Base-by-base conservation (phyloP, 371 early-diverging fungal genomes). In the Thermomucor indicae-seudaticae region DNA sequence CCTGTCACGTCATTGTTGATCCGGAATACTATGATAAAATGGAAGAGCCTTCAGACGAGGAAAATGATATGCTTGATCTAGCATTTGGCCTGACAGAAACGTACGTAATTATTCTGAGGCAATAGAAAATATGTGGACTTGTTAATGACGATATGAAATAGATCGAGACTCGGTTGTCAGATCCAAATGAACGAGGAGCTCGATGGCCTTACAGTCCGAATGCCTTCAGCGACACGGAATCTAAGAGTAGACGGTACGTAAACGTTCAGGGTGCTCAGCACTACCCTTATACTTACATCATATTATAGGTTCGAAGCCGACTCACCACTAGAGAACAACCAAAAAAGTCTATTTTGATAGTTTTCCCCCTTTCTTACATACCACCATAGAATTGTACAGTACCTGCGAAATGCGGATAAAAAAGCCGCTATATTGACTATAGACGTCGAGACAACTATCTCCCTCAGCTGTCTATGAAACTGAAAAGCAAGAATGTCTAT, bases 21-120 rank as follows among this genome's bases (percentile, higher is more conserved):
- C 88, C 83, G 16, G 75, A 86, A 28, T 79, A 89, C 53, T 99
- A 86, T 70, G 84, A 93, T 41, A 85, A 81, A 57, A 75, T 98
- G 52, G 88, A 86, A 45, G 96, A 95, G 58, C 96, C 98, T 5
- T 81, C 90, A 2, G 99, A 99, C 58, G 97, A 98, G 68, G 99
- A 99, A 58, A 95, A 97, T 62, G 99, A 99, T 74, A 95, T 99
- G 92, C 71, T 99, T 45, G 99, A 99, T 74, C 68, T 96, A 62
- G 99, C 99, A 6, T 99, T 95, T 81, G 97, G 95, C 8, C 78
- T 96, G 52, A 94, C 95, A 22, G 93, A 95, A 47, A 99, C 97
- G 79, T 92, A 73, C 62, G 81, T 49, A 11, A 32, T 39, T 25
- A n/a, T 47, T 47, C 10, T 30, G 29, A 0, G 1, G 1, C 7